Evolutionary conservation across 768 basidiomycete species (phyloP).

Genomic region (Xanthoconium stramineum): DNA sequence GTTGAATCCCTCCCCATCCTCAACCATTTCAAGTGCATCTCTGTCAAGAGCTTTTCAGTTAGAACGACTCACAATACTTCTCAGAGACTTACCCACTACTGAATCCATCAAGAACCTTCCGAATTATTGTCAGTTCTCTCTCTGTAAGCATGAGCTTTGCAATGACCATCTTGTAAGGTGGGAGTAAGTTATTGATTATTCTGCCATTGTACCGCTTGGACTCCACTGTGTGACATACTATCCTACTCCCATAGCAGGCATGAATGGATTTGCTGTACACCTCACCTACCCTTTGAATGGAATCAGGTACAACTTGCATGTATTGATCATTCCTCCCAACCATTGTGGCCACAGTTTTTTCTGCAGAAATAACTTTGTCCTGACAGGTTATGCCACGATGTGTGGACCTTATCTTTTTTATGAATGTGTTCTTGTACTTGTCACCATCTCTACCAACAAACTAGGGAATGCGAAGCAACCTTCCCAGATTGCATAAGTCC

Average conservation of each 20-base stretch:
- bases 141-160: not conserved
- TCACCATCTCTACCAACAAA: not conserved
- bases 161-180: not conserved
- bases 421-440: not conserved
- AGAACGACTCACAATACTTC: not conserved
- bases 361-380: conserved; percentile 2
- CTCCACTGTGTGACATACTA: conserved; percentile 1
- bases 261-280: not conserved
- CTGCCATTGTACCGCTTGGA: conserved; percentile 1
- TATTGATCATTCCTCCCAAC: not conserved
- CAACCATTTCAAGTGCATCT: not conserved
- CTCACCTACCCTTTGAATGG: not conserved
- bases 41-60: not conserved
- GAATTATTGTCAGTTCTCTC: not conserved
- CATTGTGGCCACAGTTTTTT: not conserved
- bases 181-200: conserved; percentile 1
- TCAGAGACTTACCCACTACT: not conserved
- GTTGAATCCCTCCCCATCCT: conserved; percentile 1
- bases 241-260: not conserved
- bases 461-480: conserved; percentile 1
- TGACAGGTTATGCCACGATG: not conserved
- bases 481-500: conserved; percentile 7
- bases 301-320: not conserved
- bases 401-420: conserved; percentile 1
- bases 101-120: not conserved